Percentiles rank a stretch among this genome's conserved stretches.
These are phyloP conservation scores for Rutidosis leptorrhynchoides DNA, from an alignment of 129 eudicot genomes.

Conservation along the genomic window DNA sequence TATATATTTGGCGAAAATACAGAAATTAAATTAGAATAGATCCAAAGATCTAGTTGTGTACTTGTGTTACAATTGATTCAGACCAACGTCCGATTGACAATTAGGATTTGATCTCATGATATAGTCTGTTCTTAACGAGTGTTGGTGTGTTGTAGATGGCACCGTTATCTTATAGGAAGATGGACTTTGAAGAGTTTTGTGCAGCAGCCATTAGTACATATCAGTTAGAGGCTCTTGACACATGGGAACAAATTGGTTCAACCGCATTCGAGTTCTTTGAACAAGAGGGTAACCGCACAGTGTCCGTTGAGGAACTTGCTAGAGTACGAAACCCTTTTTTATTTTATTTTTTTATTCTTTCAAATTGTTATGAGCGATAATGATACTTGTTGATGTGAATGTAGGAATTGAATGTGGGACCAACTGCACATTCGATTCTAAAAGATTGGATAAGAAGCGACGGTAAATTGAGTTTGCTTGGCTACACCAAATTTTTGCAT, in stretches of 20 bases:
- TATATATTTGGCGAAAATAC: too few species aligned
- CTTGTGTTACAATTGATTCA: too few species aligned
- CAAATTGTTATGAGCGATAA: too few species aligned
- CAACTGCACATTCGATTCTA: conserved; percentile 66
- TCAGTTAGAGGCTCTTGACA: conserved; percentile 54
- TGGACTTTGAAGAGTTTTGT: conserved; percentile 70
- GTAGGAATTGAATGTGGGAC: conserved; percentile 85
- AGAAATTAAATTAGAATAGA: too few species aligned
- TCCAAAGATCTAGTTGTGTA: too few species aligned
- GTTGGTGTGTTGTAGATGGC: conserved; percentile 40
- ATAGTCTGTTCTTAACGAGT: background rate
- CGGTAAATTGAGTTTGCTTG: conserved; percentile 77
- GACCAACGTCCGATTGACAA: too few species aligned
- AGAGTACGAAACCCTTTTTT: conserved; percentile 35
- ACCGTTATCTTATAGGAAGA: conserved; percentile 53
- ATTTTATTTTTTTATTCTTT: background rate
- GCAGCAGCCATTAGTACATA: conserved; percentile 70
- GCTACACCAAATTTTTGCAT: conserved; percentile 92
- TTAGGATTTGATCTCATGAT: too few species aligned
- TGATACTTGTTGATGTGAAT: conserved; percentile 14
- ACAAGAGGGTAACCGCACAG: conserved; percentile 48
- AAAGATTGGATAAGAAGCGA: conserved; percentile 79
- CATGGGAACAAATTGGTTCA: conserved; percentile 59
- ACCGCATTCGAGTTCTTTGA: conserved; percentile 53
- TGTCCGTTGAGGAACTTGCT: conserved; percentile 58